These are phyloP conservation scores for Pythium pyrilobum DNA, from an alignment of 352 stramenopile species.

Conservation along the genomic window DNA sequence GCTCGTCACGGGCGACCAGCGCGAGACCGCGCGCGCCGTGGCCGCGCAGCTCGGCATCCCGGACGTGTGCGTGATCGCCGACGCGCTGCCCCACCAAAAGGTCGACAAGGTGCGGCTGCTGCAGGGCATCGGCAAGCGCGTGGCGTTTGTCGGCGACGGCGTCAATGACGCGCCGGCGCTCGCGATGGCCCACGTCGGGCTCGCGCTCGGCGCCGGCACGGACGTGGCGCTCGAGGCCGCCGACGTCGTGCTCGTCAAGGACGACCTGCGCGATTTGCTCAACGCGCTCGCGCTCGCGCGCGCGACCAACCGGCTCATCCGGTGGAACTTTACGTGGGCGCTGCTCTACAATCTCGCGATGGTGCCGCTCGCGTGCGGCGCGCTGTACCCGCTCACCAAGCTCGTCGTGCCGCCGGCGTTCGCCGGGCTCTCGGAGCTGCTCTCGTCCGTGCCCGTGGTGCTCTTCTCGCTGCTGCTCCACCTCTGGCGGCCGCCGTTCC, in stretches of 20 bases:
- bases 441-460: conserved; percentile 76
- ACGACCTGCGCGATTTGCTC: conserved; percentile 59
- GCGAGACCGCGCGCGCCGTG: conserved; percentile 46
- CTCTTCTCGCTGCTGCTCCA: conserved; percentile 72
- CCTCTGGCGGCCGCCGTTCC: conserved; percentile 48
- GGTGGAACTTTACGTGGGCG: conserved; percentile 70
- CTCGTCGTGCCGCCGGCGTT: conserved; percentile 63
- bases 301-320: conserved; percentile 63
- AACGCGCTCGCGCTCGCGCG: conserved; percentile 57
- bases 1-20: conserved; percentile 77
- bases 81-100: conserved; percentile 73
- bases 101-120: conserved; percentile 68
- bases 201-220: conserved; percentile 59
- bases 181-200: conserved; percentile 60
- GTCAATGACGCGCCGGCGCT: conserved; percentile 69
- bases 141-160: conserved; percentile 72
- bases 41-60: conserved; percentile 44
- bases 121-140: conserved; percentile 60
- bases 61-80: conserved; percentile 48
- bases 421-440: conserved; percentile 61
- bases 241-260: conserved; percentile 71
- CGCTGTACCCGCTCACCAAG: conserved; percentile 50
- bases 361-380: conserved; percentile 70
- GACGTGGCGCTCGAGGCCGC: conserved; percentile 68
- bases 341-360: conserved; percentile 72